phyloP scores from a whole-genome alignment of 768 basidiomycete species.

The Leccinum boreale region DNA sequence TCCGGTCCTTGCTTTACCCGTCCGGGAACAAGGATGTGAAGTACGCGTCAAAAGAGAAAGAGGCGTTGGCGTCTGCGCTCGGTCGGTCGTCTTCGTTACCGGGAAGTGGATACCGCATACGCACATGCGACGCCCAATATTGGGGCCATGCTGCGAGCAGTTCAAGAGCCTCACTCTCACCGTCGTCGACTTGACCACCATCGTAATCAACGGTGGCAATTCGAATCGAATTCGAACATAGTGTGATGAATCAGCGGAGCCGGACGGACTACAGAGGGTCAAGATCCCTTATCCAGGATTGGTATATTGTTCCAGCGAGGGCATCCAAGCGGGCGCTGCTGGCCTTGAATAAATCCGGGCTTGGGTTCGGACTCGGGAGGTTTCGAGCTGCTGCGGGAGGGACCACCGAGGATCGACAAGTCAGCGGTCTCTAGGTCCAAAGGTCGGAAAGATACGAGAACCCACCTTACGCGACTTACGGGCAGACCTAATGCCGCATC shows the following conservation, averaged over 20 bases:
- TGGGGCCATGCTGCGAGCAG: constrained; percentile 34
- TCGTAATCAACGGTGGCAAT: constrained; percentile 22
- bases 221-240: constrained; percentile 26
- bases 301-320: constrained; percentile 35
- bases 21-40: constrained; percentile 32
- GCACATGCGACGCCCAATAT: constrained; percentile 37
- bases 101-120: constrained; percentile 17
- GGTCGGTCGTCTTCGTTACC: too few relatives aligned
- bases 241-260: constrained; percentile 14
- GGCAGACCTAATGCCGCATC: not conserved
- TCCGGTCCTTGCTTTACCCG: constrained; percentile 37
- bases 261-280: constrained; percentile 32
- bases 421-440: not conserved
- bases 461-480: not conserved
- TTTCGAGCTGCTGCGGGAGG: not conserved
- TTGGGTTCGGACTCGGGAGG: not conserved
- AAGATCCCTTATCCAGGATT: constrained; percentile 38
- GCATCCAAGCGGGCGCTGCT: constrained; percentile 13
- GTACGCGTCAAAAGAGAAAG: constrained; percentile 16
- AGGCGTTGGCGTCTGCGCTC: too few relatives aligned
- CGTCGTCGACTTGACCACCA: too few relatives aligned
- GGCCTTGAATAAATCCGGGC: not conserved
- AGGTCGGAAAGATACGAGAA: not conserved
- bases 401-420: not conserved
- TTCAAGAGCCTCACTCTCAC: not conserved